These are phyloP conservation scores for Arthrobotrys entomopaga DNA, from an alignment of 2,329 filamentous ascomycete genomes.

Conservation along the genomic window DNA sequence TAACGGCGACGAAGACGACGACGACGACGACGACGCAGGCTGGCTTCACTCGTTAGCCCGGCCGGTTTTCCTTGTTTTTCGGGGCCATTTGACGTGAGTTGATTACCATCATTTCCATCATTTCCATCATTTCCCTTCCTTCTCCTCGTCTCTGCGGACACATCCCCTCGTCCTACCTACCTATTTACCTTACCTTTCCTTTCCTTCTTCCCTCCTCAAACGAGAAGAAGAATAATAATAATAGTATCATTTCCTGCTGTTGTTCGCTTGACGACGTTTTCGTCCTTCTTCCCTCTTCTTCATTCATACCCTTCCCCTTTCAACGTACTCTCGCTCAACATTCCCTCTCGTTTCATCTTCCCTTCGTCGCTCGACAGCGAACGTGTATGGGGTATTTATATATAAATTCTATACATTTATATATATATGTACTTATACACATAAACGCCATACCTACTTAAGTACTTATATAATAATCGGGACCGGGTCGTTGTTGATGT, in stretches of 20 bases:
- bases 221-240: too few relatives aligned
- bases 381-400: too few relatives aligned
- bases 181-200: neutral
- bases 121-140: constrained; percentile 15
- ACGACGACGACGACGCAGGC: neutral
- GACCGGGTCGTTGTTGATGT: neutral
- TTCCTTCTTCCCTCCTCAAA: neutral
- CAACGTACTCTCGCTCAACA: constrained; percentile 6
- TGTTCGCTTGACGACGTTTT: constrained; percentile 5
- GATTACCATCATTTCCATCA: neutral
- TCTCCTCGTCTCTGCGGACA: constrained; percentile 20
- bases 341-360: constrained; percentile 15
- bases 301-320: neutral
- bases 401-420: too few relatives aligned
- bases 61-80: constrained; percentile 40
- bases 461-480: too few relatives aligned
- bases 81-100: constrained; percentile 48
- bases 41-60: constrained; percentile 54
- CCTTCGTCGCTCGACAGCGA: neutral
- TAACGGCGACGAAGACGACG: neutral
- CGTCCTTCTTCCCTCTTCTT: constrained; percentile 3
- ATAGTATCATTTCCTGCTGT: too few relatives aligned
- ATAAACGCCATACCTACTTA: too few relatives aligned
- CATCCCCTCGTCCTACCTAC: constrained; percentile 2
- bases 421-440: too few relatives aligned